phyloP scores from a whole-genome alignment of 805 yeast species.

The Hanseniaspora guilliermondii region DNA sequence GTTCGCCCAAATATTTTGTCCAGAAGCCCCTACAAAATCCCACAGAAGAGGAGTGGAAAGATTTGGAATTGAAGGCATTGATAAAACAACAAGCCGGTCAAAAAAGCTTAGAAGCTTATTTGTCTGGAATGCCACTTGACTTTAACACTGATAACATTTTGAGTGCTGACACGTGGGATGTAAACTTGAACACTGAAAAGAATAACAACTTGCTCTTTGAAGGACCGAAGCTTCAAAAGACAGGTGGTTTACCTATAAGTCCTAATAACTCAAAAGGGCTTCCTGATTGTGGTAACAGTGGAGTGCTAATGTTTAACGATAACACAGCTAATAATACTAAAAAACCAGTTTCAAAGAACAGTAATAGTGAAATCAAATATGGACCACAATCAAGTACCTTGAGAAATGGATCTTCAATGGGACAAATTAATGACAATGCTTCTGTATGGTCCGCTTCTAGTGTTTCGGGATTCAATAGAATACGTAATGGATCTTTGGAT shows the following conservation, averaged over 20 bases:
- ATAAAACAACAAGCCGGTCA: conserved; percentile 27
- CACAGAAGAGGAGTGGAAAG: conserved; percentile 26
- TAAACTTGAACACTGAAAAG: background rate
- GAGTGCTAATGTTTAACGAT: background rate
- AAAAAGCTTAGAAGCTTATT: conserved; percentile 26
- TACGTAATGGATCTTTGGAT: background rate
- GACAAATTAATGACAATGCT: background rate
- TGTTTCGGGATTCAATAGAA: background rate
- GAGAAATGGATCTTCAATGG: background rate
- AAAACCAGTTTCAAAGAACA: background rate
- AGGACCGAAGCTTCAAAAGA: background rate
- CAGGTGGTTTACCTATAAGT: background rate
- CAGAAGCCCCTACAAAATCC: conserved; percentile 24
- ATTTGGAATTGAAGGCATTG: conserved; percentile 26
- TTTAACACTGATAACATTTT: background rate
- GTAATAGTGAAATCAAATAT: background rate
- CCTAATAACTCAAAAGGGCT: background rate
- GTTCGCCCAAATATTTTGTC: conserved; percentile 20
- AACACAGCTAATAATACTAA: background rate
- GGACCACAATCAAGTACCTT: background rate
- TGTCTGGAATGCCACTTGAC: conserved; percentile 19
- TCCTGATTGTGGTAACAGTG: background rate
- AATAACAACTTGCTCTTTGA: conserved; percentile 8
- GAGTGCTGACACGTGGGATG: conserved; percentile 10
- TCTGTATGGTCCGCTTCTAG: background rate